Evolutionary conservation across 495 filamentous ascomycete species (phyloP), one percentile per base, ranked within the genome.

Genomic region (Annulohypoxylon nitens): DNA sequence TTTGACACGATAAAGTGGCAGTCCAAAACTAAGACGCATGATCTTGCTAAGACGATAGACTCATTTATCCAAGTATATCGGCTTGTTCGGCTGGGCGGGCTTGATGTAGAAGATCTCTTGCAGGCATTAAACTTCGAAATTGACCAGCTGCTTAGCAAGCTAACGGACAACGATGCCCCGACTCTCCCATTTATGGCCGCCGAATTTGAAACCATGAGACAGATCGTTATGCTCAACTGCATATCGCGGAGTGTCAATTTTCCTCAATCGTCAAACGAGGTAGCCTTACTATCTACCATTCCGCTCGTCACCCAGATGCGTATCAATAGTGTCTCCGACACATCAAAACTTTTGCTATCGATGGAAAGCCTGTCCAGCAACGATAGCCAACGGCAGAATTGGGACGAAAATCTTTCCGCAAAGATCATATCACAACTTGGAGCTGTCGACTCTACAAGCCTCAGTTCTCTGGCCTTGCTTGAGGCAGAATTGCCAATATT

Each of bases 1-100:
- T 97, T 98, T 70, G 94, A 97, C 76, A 76, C 82, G 7, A 70
- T 87, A 11, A 84, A 86, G 51, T 90, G 86, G 87, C 85, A 81
- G 67, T 78, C 81, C 59, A 71, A 82, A 62, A 81, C 81, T n/a
- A 75, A 78, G 5, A 78, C 86, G 25, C 14, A 73, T 0, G 85
- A 84, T 4, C 76, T 89, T 39, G 77, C 79, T 9, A 81, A 76
- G 2, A 81, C 88, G 41, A 85, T 85, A 71, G 81, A 76, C 20
- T 85, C 86, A n/a, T 81, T 91, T 55, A 79, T 84, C 4, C 81
- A 83, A 16, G 86, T 83, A 2, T 88, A 89, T 61, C 75, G 80
- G 0, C 69, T 85, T 20, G 75, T 88, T n/a, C 77, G 87, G 4
- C 78, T 79, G 4, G 80, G 80, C 4, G 78, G 81, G 54, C 76